phyloP scores from a whole-genome alignment of 2,329 filamentous ascomycete species.

The Pseudogymnoascus sp. region DNA sequence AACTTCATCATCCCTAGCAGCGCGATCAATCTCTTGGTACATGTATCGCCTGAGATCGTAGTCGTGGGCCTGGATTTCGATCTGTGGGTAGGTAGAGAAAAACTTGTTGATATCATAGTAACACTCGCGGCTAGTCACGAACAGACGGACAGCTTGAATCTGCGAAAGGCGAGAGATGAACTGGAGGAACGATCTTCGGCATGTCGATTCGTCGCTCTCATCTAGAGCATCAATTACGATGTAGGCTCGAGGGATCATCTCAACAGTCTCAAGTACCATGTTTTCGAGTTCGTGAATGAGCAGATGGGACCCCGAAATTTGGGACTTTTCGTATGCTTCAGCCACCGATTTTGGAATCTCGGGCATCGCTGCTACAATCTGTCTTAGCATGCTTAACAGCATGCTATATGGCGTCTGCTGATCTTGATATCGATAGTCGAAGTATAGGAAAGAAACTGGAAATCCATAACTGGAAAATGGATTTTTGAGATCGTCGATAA shows the following conservation, averaged over 20 bases:
- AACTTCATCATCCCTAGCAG: slow-evolving; percentile 19
- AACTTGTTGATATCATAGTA: not conserved
- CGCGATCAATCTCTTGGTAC: slow-evolving; percentile 16
- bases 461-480: not conserved
- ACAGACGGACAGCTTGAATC: not conserved
- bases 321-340: slow-evolving; percentile 22
- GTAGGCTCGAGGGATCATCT: not conserved
- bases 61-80: slow-evolving; percentile 12
- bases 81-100: slow-evolving; percentile 11
- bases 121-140: not conserved
- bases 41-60: slow-evolving; percentile 23
- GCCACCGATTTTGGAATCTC: slow-evolving; percentile 21
- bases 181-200: not conserved
- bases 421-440: slow-evolving; percentile 26
- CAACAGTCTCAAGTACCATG: not conserved
- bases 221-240: not conserved
- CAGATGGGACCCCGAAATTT: slow-evolving; percentile 7
- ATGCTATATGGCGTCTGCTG: slow-evolving; percentile 20
- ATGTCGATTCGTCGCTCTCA: not conserved
- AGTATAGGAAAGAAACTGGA: slow-evolving; percentile 26
- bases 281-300: slow-evolving; percentile 16
- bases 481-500: not conserved
- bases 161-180: not conserved
- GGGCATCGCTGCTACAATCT: slow-evolving; percentile 18
- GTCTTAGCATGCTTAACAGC: slow-evolving; percentile 23